phyloP scores from a whole-genome alignment of 805 yeast genomes.

The Clavispora santaluciae region DNA sequence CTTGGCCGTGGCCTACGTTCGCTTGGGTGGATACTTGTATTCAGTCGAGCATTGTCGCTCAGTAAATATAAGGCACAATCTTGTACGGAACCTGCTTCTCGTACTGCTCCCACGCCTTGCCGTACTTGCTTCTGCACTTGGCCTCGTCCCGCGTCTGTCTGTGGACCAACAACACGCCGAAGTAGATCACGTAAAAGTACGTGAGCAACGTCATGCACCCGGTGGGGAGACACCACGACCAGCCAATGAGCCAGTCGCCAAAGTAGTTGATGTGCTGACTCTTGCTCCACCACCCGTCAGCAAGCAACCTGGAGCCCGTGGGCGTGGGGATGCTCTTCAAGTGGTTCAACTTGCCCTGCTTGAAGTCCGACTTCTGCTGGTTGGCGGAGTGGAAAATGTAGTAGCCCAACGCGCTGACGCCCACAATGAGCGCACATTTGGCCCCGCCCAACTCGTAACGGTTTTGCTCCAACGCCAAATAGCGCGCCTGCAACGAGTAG shows the following conservation, averaged over 20 bases:
- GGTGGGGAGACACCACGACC: conserved; percentile 90
- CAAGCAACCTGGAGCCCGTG: conserved; percentile 73
- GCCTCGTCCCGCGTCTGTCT: conserved; percentile 90
- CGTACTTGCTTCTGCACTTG: conserved; percentile 83
- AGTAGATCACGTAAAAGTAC: conserved; percentile 81
- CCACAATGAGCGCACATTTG: conserved; percentile 37
- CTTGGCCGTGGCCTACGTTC: no score
- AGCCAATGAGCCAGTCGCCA: conserved; percentile 91
- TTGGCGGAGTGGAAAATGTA: conserved; percentile 82
- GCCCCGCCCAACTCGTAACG: conserved; percentile 49
- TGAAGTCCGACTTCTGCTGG: conserved; percentile 78
- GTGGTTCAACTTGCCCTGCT: conserved; percentile 67
- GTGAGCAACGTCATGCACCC: conserved; percentile 79
- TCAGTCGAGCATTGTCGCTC: conserved; percentile 6
- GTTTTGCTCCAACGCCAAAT: conserved; percentile 52
- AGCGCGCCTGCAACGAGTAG: conserved; percentile 82
- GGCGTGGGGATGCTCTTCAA: conserved; percentile 62
- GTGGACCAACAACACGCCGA: conserved; percentile 76
- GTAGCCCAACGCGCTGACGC: conserved; percentile 59
- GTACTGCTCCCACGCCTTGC: conserved; percentile 80
- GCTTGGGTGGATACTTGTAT: no score
- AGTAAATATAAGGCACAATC: conserved; percentile 85
- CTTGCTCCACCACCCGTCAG: conserved; percentile 94
- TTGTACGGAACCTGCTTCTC: conserved; percentile 79
- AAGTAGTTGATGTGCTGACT: conserved; percentile 93